phyloP scores from a whole-genome alignment of 805 yeast species.

The Saccharomycopsis malanga region DNA sequence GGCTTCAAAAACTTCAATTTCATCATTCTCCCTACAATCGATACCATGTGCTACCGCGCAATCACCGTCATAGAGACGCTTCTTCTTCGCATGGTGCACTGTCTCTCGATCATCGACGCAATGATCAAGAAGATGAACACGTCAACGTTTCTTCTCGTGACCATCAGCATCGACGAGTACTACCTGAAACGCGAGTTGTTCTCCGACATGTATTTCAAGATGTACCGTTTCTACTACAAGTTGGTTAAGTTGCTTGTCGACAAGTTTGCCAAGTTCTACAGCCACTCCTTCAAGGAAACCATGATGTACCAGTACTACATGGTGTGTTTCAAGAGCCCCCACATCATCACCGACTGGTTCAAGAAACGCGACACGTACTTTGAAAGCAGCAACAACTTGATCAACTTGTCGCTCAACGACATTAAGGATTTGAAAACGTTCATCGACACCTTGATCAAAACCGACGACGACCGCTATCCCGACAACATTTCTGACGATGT shows the following conservation, averaged over 20 bases:
- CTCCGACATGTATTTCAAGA: slow-evolving; percentile 8
- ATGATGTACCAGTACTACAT: slow-evolving; percentile 16
- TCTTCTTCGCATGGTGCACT: slow-evolving; percentile 11
- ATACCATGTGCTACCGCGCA: slow-evolving; percentile 13
- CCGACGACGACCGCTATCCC: slow-evolving; percentile 7
- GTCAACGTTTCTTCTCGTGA: slow-evolving; percentile 8
- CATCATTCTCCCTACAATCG: slow-evolving; percentile 15
- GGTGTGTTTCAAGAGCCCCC: slow-evolving; percentile 15
- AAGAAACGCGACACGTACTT: slow-evolving; percentile 1
- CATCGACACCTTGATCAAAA: background rate
- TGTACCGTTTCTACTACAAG: slow-evolving; percentile 9
- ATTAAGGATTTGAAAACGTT: background rate
- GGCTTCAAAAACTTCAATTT: slow-evolving; percentile 18
- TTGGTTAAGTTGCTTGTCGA: slow-evolving; percentile 14
- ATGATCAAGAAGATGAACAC: slow-evolving; percentile 3
- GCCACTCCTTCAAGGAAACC: slow-evolving; percentile 14
- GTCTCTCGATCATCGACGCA: slow-evolving; percentile 9
- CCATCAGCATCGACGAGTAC: slow-evolving; percentile 13
- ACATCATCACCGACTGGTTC: slow-evolving; percentile 11
- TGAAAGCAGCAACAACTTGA: slow-evolving; percentile 4
- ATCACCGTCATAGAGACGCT: slow-evolving; percentile 6
- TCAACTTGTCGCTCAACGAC: slow-evolving; percentile 1
- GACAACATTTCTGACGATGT: slow-evolving; percentile 5
- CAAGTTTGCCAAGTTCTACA: slow-evolving; percentile 17
- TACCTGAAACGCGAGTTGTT: slow-evolving; percentile 9